phyloP scores from a whole-genome alignment of 345 rosid species.

The Pugionium dolabratum region DNA sequence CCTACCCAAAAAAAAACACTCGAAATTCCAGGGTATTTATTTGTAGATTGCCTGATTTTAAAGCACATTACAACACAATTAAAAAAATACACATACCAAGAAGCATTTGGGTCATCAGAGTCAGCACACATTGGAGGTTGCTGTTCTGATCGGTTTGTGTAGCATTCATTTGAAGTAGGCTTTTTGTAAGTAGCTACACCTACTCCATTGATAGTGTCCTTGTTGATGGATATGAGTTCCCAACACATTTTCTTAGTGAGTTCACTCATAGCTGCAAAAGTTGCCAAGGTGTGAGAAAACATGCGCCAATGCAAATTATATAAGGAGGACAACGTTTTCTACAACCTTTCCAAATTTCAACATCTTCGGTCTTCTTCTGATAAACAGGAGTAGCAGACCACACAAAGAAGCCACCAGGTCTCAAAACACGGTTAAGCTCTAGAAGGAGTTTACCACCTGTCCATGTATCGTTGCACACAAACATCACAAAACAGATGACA shows the following conservation, averaged over 20 bases:
- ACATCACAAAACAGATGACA: conserved; percentile 1
- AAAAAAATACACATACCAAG: conserved; percentile 54
- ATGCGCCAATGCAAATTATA: conserved; percentile 28
- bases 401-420: conserved; percentile 92
- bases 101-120: conserved; percentile 92
- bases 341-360: conserved; percentile 85
- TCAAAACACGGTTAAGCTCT: conserved; percentile 82
- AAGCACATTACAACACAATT: background rate
- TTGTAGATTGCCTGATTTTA: background rate
- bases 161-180: conserved; percentile 83
- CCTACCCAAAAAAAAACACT: conserved; percentile 46
- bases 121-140: conserved; percentile 75
- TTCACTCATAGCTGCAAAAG: conserved; percentile 74
- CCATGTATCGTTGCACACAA: conserved; percentile 24
- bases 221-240: conserved; percentile 73
- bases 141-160: conserved; percentile 60
- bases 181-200: conserved; percentile 80
- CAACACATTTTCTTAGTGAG: conserved; percentile 86
- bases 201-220: conserved; percentile 69
- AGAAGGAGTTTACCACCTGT: conserved; percentile 88
- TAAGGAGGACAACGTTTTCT: background rate
- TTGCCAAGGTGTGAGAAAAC: conserved; percentile 26
- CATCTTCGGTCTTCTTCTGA: conserved; percentile 76
- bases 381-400: conserved; percentile 99
- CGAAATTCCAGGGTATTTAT: conserved; percentile 5